Base-by-base conservation (phyloP, 2,329 filamentous ascomycete genomes). In the Aspergillus sp. region DNA sequence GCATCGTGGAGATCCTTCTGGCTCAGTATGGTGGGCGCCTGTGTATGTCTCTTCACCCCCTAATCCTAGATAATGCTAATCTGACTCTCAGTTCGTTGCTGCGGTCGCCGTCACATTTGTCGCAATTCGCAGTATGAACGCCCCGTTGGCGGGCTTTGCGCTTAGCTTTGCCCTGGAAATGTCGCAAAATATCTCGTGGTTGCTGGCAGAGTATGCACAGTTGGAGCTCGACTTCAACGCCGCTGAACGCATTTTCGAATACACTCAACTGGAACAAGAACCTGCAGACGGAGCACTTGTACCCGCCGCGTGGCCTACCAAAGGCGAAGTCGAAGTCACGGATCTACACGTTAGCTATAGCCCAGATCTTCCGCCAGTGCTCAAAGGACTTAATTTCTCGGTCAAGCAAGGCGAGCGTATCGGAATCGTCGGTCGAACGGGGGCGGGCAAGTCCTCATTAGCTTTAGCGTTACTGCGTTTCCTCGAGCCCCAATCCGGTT, bases 391-490 rank as follows among this genome's bases (percentile, higher is more conserved):
- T 18, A 86, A 80, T 1, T 92, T 94, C 73, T 78, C 76, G 14
- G 83, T 92, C 12, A 80, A 86, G 46, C 81, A 84, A 56, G 89
- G 88, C 63, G 85, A 92, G 75, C 81, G 90, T 14, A 78, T 93
- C 16, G 90, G 90, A n/a, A 87, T 92, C 3, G 87, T 93, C 4
- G 90, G 90, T 11, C 85, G 90, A 16, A 93, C 90, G 0, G 90
- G 90, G 3, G 90, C 90, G 0, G 90, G 90, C 58, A 93, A 93
- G 75, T 91, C 88, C 0, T 90, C 88, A 0, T 76, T 93, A 22
- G 91, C 90, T 0, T 79, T 92, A 1, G 89, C 90, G 0, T 78
- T 93, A 0, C 92, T 93, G 82, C 87, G 90, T 20, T 92, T 93
- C 78, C 77, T 93, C 12, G 89, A 92, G 71, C 84, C 88, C 0